Evolutionary conservation across 345 rosid genomes (phyloP), one percentile per base, ranked within the genome.

Genomic region (Eucalyptus cloeziana): DNA sequence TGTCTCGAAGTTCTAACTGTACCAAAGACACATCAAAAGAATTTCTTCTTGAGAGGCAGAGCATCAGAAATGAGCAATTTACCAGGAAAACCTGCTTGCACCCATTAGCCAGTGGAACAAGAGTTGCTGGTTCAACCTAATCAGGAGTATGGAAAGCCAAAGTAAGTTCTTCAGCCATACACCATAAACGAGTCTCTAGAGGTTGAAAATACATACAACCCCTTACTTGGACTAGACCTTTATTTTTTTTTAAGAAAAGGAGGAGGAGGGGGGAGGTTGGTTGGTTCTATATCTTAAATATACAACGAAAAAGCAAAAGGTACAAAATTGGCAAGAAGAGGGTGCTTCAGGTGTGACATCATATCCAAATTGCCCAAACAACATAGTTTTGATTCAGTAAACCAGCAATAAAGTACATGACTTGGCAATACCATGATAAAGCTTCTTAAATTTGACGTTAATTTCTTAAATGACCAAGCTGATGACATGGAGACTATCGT

Each of bases 51-150:
- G 54, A 86, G 45, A 51, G 69, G 30, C 15, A n/a, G 76, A 37
- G 62, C 33, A 86, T 86, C 37, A 83, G 19, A 83, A n/a, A 60
- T 31, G 44, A 67, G 86, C 49, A 54, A 87, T 86, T n/a, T 88
- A 97, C 99, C 99, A 98, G 94, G 95, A 95, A 97, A 43, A 97
- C 99, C 95, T 98, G 99, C 92, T 96, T 98, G 96, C 99, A 98
- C 89, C 98, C 98, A 91, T 91, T 95, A 87, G 97, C 92, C 93
- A 98, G 89, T 87, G 99, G 99, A 89, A 97, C 96, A 50, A 98
- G 99, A 91, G 98, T 96, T 85, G 99, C 99, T 31, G 99, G 96
- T 94, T 98, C 99, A 88, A 98, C 96, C 99, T 98, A 94, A 40
- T 52, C 87, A 92, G 89, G 62, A 92, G 80, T n/a, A 49, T 22